Evolutionary conservation across 2,329 filamentous ascomycete species (phyloP), one percentile per base, ranked within the genome.

Genomic region (Akanthomyces muscarius): DNA sequence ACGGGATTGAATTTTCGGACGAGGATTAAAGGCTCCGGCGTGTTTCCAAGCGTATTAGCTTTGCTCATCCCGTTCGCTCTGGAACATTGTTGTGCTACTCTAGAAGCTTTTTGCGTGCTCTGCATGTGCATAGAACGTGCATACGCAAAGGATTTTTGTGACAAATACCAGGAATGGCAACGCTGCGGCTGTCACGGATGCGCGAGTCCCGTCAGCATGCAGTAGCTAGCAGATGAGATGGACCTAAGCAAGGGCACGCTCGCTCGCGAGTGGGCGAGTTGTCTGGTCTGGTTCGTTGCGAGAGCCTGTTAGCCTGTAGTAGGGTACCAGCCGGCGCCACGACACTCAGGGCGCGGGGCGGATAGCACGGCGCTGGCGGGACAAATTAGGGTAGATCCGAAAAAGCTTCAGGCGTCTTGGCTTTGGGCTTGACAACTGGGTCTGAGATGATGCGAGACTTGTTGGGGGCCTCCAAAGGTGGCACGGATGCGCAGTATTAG

Each of bases 1-100:
- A 56, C 53, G 53, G 53, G 41, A 33, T 56, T 45, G 53, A 56
- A 23, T 30, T n/a, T 55, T 55, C 52, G 18, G 30, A 36, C 11
- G 42, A 44, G 48, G 30, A 25, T 16, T 2, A 4, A 30, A 30
- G 28, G 4, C 28, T 2, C 21, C 14, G 23, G 21, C 45, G 13
- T 48, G 28, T 48, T 48, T 11, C 33, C 33, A 38, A 13, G 33
- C 10, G 8, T 38, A 38, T 38, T 38, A 38, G 13, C 3, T 38
- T 8, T 10, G 8, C 33, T 38, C 33, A 3, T 8, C 33, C 10
- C 7, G 2, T 38, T 11, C 10, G 7, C 13, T 38, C 33, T 38
- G 8, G 8, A 38, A 13, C 33, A 10, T 10, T 10, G 13, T 38
- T 10, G 10, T 38, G 33, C 10, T 4, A 38, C 33, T 38, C 10